Conservation (phyloP, 805 yeast genomes). For the Millerozyma miso region DNA sequence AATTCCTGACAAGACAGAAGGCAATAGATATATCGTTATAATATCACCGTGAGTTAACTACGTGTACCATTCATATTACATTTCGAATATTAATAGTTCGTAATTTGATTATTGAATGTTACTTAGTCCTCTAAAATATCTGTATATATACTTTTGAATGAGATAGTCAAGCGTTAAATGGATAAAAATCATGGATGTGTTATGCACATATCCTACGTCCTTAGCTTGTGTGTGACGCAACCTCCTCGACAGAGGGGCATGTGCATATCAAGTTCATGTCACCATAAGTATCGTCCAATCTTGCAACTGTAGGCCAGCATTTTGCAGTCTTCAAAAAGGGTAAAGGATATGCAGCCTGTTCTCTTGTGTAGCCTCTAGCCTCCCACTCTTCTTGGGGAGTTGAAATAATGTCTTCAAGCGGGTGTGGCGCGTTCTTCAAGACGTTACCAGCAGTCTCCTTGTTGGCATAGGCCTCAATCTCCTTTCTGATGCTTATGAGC, state of each 20-base stretch:
- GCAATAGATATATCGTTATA: too few species aligned
- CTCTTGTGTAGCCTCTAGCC: slow-evolving; percentile 83
- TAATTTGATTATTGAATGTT: too few species aligned
- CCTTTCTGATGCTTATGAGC: slow-evolving; percentile 74
- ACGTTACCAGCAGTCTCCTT: slow-evolving; percentile 66
- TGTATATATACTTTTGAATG: too few species aligned
- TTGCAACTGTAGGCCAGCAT: slow-evolving; percentile 93
- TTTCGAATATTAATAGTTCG: too few species aligned
- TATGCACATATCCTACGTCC: too few species aligned
- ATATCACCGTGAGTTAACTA: too few species aligned
- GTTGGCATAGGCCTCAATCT: slow-evolving; percentile 67
- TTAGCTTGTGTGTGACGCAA: slow-evolving; percentile 35
- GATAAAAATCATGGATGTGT: too few species aligned
- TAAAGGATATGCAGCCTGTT: slow-evolving; percentile 89
- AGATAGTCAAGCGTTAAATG: too few species aligned
- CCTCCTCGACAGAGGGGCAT: slow-evolving; percentile 82
- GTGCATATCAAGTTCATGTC: slow-evolving; percentile 91
- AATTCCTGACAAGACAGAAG: too few species aligned
- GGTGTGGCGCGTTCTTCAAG: slow-evolving; percentile 89
- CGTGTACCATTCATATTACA: too few species aligned
- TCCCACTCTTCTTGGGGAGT: slow-evolving; percentile 68
- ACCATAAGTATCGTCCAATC: slow-evolving; percentile 93
- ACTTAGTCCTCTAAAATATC: too few species aligned
- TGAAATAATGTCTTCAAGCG: slow-evolving; percentile 69
- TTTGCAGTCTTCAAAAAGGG: slow-evolving; percentile 68